Percentiles rank a stretch among this genome's conserved stretches.
phyloP scores from a whole-genome alignment of 495 filamentous ascomycete genomes.

The Tuber microsphaerosporum region DNA sequence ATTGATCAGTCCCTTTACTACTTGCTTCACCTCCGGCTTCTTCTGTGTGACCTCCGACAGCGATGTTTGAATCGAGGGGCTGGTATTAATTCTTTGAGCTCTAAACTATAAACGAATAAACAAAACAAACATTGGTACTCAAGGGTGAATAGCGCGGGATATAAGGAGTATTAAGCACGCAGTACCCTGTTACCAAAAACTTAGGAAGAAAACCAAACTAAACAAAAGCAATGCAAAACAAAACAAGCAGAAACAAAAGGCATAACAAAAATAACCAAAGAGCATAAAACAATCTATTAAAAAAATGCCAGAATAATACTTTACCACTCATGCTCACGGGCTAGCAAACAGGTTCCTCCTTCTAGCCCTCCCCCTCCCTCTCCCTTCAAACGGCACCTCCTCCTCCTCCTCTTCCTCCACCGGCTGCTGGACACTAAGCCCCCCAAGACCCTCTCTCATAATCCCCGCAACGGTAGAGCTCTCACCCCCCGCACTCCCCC shows the following conservation, averaged over 20 bases:
- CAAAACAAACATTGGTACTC: neutral
- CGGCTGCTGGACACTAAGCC: neutral
- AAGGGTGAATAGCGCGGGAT: neutral
- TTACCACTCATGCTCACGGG: neutral
- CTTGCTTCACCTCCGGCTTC: no score
- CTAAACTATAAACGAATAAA: neutral
- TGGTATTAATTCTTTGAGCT: neutral
- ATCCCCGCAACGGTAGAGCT: neutral
- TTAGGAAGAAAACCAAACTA: neutral
- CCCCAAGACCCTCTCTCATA: neutral
- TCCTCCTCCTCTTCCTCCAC: neutral
- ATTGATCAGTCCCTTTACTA: no score
- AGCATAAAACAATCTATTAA: neutral
- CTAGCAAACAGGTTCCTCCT: neutral
- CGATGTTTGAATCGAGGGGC: neutral
- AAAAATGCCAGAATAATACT: neutral
- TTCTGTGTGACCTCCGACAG: no score
- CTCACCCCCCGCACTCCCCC: neutral
- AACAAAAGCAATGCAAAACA: neutral
- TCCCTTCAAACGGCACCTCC: neutral
- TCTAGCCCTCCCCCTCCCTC: neutral
- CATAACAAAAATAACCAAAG: neutral
- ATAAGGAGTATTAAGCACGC: neutral
- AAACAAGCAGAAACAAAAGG: neutral
- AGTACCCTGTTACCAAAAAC: neutral